Base-by-base conservation (phyloP, 148 eudicot species). In the Chenopodium formosanum region DNA sequence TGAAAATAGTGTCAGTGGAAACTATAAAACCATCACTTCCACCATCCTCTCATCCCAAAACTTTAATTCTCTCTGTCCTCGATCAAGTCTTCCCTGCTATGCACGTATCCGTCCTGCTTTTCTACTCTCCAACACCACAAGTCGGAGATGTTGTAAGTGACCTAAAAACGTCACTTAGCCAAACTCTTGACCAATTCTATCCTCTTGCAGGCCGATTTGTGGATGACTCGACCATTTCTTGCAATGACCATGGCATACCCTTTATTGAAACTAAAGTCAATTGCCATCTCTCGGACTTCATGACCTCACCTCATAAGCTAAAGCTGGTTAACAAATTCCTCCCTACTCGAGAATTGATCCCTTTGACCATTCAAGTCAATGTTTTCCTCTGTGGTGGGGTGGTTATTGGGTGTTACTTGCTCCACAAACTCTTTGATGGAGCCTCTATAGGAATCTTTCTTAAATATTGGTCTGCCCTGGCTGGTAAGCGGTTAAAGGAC, bases 1-100 rank as follows among this genome's bases (percentile, higher is more conserved):
- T 90, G 62, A 46, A 84, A 53, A 74, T 82, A n/a, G 12, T 85
- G 47, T 91, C 90, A 7, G 86, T 12, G 13, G 89, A 86, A 32
- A 44, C 60, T 12, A 88, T 91, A 80, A 89, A 78, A 72, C 94
- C 94, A 78, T 86, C 91, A 50, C 53, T 82, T 73, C 84, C 89
- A 62, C 87, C 89, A 47, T 88, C 90, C 1, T 7, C 74, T 32
- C 69, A 88, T 25, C 88, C 82, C n/a, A 52, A 81, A 79, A 81
- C 78, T 67, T 85, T 66, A 79, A 82, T 73, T 37, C 83, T 87
- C 37, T 89, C 88, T 4, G 70, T 83, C 7, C 7, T 91, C 0
- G 91, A 90, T 81, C 91, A 92, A 60, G 17, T 82, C 2, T 79
- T 82, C 56, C 86, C 89, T 7, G 76, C 78, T 1, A 34, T 40